Evolutionary conservation across 176 grass and related monocot species (phyloP).

Genomic region (Carex littledalei): DNA sequence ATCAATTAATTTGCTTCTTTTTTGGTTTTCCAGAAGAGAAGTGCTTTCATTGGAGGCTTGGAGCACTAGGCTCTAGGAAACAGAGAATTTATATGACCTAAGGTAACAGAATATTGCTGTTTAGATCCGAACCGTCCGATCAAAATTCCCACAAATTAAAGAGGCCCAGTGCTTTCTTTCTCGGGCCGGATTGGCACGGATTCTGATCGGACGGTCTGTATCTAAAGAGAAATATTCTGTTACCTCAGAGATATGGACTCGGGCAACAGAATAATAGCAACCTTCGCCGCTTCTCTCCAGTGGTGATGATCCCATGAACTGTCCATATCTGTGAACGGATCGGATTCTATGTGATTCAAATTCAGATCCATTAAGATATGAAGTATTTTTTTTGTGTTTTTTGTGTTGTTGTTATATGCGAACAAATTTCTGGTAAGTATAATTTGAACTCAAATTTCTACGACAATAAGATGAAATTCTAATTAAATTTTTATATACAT

Average conservation of each 20-base stretch:
- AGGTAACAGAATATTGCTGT: too few relatives aligned
- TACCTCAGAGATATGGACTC: too few relatives aligned
- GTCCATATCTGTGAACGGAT: neutral
- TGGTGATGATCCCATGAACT: neutral
- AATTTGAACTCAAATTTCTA: too few relatives aligned
- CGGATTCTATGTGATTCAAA: neutral
- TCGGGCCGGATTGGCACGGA: too few relatives aligned
- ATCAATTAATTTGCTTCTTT: neutral
- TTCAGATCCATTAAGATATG: neutral
- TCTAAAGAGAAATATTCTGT: too few relatives aligned
- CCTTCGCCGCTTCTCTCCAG: neutral
- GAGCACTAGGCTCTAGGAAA: neutral
- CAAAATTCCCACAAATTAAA: too few relatives aligned
- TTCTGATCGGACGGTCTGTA: too few relatives aligned
- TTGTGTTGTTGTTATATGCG: neutral
- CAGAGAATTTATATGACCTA: too few relatives aligned
- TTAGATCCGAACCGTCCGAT: too few relatives aligned
- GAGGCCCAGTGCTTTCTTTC: too few relatives aligned
- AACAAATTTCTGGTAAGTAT: neutral
- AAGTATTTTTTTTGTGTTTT: neutral
- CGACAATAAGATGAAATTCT: too few relatives aligned
- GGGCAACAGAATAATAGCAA: neutral
- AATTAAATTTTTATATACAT: too few relatives aligned
- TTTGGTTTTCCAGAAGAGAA: neutral
- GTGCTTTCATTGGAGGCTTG: neutral